Base-by-base conservation (phyloP, 495 filamentous ascomycete genomes). In the Penicillium macrosclerotiorum region DNA sequence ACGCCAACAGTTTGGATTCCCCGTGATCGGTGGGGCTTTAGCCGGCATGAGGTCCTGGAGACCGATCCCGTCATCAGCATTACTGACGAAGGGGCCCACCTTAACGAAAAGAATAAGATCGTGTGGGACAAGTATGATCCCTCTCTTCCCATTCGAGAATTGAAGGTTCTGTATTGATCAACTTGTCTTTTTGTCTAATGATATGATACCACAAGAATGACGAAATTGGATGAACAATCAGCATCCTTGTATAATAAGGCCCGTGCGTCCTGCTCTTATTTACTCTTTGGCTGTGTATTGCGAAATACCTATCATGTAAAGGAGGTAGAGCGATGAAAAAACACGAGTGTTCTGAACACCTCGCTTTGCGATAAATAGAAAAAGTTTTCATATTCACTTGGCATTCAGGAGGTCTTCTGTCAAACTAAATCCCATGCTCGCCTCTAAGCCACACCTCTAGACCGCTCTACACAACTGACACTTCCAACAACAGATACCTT, bases 1-100 rank as follows among this genome's bases (percentile, higher is more conserved):
- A 71, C 78, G 0, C 84, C 85, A 5, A 67, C 72, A 31, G 65
- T 90, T 6, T 90, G 86, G 86, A 78, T 90, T 4, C 83, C 85
- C 0, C 70, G 71, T 14, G 86, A 90, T 60, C 68, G 77, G 2
- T 82, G 78, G 54, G 79, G 83, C 2, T 79, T 88, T 14, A 81
- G 77, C 45, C 60, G 63, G 23, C 76, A 82, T 50, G 86, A 89
- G 59, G 64, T 86, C 29, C 58, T 76, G 33, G 74, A 84, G 37
- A 84, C 77, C 4, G 64, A 69, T 47, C 60, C 70, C 1, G 58
- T 62, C 6, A 79, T 82, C 6, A 70, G 68, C 0, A 77, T 81
- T 20, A 86, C 75, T 12, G 84, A 89, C 55, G 68, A 78, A 45
- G 83, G 80, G 2, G 85, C 84, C 2, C 79, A 76, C 66, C 57